A percentile compares a stretch with the other conserved stretches of the same genome.
These are phyloP conservation scores for Pleurotus cornucopiae DNA, from an alignment of 768 basidiomycete species.

Conservation along the genomic window DNA sequence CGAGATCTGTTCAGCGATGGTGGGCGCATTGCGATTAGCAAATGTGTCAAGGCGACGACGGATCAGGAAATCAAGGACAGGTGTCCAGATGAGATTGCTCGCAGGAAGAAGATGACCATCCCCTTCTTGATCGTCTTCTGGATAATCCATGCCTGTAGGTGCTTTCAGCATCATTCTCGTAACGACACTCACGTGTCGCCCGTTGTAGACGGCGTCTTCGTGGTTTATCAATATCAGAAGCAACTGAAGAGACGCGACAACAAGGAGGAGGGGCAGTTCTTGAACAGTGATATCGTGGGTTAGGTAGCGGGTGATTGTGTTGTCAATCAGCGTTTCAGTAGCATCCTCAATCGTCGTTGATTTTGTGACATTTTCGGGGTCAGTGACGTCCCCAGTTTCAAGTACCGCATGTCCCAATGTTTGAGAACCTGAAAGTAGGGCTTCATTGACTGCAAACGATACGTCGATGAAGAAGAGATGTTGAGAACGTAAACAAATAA, in stretches of 20 bases:
- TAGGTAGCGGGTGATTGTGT: too few species aligned
- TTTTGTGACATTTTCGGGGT: too few species aligned
- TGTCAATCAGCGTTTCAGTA: too few species aligned
- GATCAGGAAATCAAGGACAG: neutral
- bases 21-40: neutral
- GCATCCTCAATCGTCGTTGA: too few species aligned
- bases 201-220: slow-evolving; percentile 1
- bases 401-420: too few species aligned
- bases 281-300: neutral
- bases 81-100: neutral
- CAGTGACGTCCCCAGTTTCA: too few species aligned
- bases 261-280: slow-evolving; percentile 4
- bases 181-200: neutral
- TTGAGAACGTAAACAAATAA: too few species aligned
- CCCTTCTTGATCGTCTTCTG: slow-evolving; percentile 5
- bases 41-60: slow-evolving; percentile 5
- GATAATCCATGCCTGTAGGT: slow-evolving; percentile 3
- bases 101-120: slow-evolving; percentile 3
- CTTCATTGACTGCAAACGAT: too few species aligned
- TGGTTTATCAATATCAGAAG: slow-evolving; percentile 6
- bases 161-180: neutral
- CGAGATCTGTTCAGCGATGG: slow-evolving; percentile 1
- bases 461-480: too few species aligned
- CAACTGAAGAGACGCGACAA: slow-evolving; percentile 4
- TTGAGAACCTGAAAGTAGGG: too few species aligned